Base-by-base conservation (phyloP, 1,284 basidiomycete genomes). In the Austropuccinia psidii region DNA sequence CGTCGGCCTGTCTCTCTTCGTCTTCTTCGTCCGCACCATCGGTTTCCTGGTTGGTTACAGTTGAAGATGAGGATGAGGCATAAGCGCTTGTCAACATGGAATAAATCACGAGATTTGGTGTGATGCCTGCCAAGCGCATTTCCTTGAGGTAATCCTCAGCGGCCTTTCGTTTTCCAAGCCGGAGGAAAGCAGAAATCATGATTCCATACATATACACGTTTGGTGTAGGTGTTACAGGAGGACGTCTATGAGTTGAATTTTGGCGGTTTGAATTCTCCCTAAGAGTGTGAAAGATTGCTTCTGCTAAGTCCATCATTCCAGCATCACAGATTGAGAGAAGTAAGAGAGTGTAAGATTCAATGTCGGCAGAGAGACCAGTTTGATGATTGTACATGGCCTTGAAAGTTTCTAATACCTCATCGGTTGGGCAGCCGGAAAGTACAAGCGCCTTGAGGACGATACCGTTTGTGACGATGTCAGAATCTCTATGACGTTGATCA, bases 361-460 rank as follows among this genome's bases (percentile, higher is more conserved):
- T 81, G 76, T 89, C 86, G 0, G 91, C 90, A 33, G 82, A 81
- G 11, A 87, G 77, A 29, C 84, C 83, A 19, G 82, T 78, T 27
- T 80, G 75, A 76, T 86, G 82, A 39, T 50, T 60, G 31, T 72
- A 72, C 66, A 92, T 83, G 69, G 83, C 83, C 60, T 84, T 82
- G 80, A 94, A 93, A 33, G 91, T 80, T 6, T 82, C 80, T 37
- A 87, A 83, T 31, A 94, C 87, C 37, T 87, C 81, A 43, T 83
- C 81, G 77, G 90, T 89, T 0, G 94, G 91, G 2, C 90, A 86
- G 13, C 89, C 89, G 65, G 91, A 86, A 52, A 89, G 83, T 60
- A 97, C 86, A 78, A 92, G 90, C 0, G 91, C 90, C 82, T 92
- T 92, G 77, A 97, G 83, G 29, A 97, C 84, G 21, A 87, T 88